Evolutionary conservation across 2,329 filamentous ascomycete genomes (phyloP).

Genomic region (Aspergillus brunneoviolaceus): DNA sequence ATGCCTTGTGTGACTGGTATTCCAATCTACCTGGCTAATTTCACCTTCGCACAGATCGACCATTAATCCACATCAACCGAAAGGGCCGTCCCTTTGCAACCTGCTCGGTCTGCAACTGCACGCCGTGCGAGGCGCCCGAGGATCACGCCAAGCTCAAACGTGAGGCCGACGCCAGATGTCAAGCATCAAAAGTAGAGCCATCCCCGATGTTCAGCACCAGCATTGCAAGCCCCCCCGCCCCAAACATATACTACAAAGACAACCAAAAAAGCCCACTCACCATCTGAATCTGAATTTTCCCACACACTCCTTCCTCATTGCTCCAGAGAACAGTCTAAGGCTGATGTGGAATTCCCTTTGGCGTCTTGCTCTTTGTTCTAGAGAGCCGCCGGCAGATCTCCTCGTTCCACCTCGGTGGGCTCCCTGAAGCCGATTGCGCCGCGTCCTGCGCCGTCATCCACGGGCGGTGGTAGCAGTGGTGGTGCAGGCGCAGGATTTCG

Average conservation of each 20-base stretch:
- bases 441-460: conserved; percentile 15
- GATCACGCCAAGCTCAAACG: conserved; percentile 70
- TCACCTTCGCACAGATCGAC: conserved; percentile 64
- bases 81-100: conserved; percentile 95
- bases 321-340: conserved; percentile 12
- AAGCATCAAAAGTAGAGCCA: conserved; percentile 14
- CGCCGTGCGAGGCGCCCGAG: conserved; percentile 85
- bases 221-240: not conserved
- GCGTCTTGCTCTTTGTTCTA: conserved; percentile 8
- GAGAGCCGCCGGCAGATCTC: conserved; percentile 17
- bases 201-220: conserved; percentile 5
- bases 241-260: no score
- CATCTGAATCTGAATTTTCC: not conserved
- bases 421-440: conserved; percentile 22
- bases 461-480: not conserved
- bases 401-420: conserved; percentile 11
- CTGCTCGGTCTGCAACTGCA: conserved; percentile 82
- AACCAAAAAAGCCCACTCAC: not conserved
- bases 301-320: not conserved
- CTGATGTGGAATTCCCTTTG: conserved; percentile 17
- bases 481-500: not conserved
- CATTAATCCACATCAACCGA: conserved; percentile 90
- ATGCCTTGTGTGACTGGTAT: no score
- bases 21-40: not conserved
- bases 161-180: conserved; percentile 27